phyloP scores from a whole-genome alignment of 441 rosid genomes.

The Eutrema salsugineum region DNA sequence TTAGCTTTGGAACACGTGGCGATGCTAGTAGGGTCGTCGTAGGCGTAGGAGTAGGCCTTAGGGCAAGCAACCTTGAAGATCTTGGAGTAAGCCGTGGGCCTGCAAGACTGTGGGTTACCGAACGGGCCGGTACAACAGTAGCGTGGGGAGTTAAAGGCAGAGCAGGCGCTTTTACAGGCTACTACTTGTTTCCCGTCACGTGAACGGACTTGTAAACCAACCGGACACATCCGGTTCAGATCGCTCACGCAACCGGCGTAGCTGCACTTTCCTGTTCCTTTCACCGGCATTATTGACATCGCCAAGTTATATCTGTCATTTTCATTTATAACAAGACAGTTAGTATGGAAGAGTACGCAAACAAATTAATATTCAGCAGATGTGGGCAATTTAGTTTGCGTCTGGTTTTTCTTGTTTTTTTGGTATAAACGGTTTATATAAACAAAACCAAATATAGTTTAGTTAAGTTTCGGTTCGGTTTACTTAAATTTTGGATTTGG shows the following conservation, averaged over 20 bases:
- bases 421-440: too few relatives aligned
- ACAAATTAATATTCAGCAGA: too few relatives aligned
- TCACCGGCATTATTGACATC: constrained; percentile 66
- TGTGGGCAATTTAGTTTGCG: too few relatives aligned
- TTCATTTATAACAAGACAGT: not conserved
- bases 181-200: constrained; percentile 54
- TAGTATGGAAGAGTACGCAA: not conserved
- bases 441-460: too few relatives aligned
- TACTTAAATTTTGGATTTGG: too few relatives aligned
- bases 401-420: too few relatives aligned
- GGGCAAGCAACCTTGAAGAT: constrained; percentile 93
- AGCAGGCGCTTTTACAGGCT: constrained; percentile 93
- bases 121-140: constrained; percentile 89
- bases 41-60: constrained; percentile 85
- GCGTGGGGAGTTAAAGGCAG: constrained; percentile 78
- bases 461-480: too few relatives aligned
- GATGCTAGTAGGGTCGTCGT: constrained; percentile 89
- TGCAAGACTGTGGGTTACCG: constrained; percentile 75
- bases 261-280: constrained; percentile 76
- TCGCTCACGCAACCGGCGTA: constrained; percentile 89
- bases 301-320: constrained; percentile 76
- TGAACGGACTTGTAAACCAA: constrained; percentile 69
- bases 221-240: constrained; percentile 78
- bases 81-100: constrained; percentile 87
- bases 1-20: constrained; percentile 68